Conservation (phyloP, 495 filamentous ascomycete genomes). For the Apiosordaria backusii region DNA sequence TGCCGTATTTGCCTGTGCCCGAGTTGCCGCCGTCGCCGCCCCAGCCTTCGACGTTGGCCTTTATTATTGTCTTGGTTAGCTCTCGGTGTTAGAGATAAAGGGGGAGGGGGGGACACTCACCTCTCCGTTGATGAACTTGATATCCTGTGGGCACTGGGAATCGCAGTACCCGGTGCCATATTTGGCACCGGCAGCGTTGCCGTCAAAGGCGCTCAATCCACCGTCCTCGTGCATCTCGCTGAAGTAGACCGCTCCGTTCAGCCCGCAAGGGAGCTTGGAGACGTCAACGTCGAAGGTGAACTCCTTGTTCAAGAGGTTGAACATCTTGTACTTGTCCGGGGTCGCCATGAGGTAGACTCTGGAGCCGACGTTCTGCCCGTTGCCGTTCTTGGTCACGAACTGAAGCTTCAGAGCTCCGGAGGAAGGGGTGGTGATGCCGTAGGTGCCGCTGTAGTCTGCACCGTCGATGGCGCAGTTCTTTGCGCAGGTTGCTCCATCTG, state of each 20-base stretch:
- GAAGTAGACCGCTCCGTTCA: slow-evolving; percentile 70
- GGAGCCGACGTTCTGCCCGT: slow-evolving; percentile 57
- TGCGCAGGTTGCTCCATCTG: slow-evolving; percentile 53
- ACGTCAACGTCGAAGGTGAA: slow-evolving; percentile 69
- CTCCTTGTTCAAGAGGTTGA: slow-evolving; percentile 63
- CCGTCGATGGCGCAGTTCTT: slow-evolving; percentile 60
- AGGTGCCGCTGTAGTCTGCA: slow-evolving; percentile 57
- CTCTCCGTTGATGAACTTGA: slow-evolving; percentile 68
- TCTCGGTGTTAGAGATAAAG: background rate
- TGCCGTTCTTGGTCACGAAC: slow-evolving; percentile 53
- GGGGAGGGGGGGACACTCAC: slow-evolving; percentile 22
- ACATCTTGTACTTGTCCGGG: slow-evolving; percentile 56
- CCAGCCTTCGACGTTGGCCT: slow-evolving; percentile 58
- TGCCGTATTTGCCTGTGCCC: slow-evolving; percentile 55
- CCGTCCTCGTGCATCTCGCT: slow-evolving; percentile 62
- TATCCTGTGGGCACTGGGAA: slow-evolving; percentile 60
- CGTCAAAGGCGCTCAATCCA: slow-evolving; percentile 47
- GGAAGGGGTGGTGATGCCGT: slow-evolving; percentile 54
- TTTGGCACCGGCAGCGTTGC: slow-evolving; percentile 64
- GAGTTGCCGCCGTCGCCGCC: slow-evolving; percentile 49
- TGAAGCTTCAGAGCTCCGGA: slow-evolving; percentile 53
- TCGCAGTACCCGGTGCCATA: slow-evolving; percentile 75
- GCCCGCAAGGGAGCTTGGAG: slow-evolving; percentile 62
- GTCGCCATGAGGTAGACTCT: slow-evolving; percentile 59
- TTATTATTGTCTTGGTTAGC: background rate